Evolutionary conservation across 164 flowering plant genomes (phyloP), one percentile per base, ranked within the genome.

Genomic region (Magnolia changhungtana): DNA sequence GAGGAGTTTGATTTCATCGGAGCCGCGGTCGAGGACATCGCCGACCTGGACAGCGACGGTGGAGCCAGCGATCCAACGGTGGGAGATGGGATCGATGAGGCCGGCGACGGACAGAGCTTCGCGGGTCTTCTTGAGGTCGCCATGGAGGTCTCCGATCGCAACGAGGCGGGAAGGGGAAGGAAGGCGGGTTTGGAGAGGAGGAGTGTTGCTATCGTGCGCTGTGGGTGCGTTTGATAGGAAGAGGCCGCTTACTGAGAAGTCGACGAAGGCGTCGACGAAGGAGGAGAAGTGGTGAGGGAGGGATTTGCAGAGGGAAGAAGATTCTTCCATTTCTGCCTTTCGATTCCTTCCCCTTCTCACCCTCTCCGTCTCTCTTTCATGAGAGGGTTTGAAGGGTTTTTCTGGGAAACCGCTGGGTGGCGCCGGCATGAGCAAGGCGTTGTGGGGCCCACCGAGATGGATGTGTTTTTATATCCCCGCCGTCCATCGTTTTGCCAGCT

Each of bases 101-200:
- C 84, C 85, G 51, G 99, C 94, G 55, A 96, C 83, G 11, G 80
- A 74, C 18, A 96, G 75, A 19, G 99, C 87, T 68, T 90, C 78
- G 72, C 83, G 88, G 82, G 93, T 75, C 78, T 94, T 94, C 8
- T 77, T 77, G 50, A 96, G 82, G 80, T 96, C 99, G 2, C 99
- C 99, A 67, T 96, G 99, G 78, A 96, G 84, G 74, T 96, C 99
- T 2, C 98, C 99, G 73, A 96, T 75, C 27, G 99, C 98, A 23
- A 96, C 76, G 23, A 94, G 89, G 45, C 99, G 97, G 51, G 76
- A 75, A 0, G 93, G 90, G 8, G 89, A 14, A 1, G 95, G 89
- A 78, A 75, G 83, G 52, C 73, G 78, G 23, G 97, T 91, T n/a
- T 76, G 86, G 8, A 83, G 50, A 0, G 79, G 81, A 5, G 23